phyloP scores from a whole-genome alignment of 139 green algal species.

The Closterium sp. region DNA sequence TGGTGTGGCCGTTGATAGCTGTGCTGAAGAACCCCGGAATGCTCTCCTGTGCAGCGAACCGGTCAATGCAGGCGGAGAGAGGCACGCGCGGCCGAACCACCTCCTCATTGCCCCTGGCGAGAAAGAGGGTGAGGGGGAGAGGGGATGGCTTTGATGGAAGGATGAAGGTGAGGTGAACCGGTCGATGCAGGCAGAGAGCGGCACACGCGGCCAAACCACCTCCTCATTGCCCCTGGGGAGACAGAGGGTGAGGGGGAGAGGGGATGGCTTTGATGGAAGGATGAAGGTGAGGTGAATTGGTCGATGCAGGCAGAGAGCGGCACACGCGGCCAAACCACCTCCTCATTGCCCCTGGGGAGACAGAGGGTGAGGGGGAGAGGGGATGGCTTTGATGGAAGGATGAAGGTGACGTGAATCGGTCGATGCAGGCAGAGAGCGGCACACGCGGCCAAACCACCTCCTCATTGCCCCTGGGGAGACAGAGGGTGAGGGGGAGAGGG shows the following conservation, averaged over 20 bases:
- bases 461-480: not conserved
- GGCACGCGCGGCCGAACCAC: slow-evolving; percentile 73
- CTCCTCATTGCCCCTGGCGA: slow-evolving; percentile 7
- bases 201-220: slow-evolving; percentile 70
- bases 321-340: no score
- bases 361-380: no score
- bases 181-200: slow-evolving; percentile 82
- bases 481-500: not conserved
- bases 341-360: no score
- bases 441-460: slow-evolving; percentile 68
- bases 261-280: no score
- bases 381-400: no score
- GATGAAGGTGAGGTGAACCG: slow-evolving; percentile 46
- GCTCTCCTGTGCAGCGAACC: slow-evolving; percentile 62
- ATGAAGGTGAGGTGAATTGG: not conserved
- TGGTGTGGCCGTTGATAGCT: slow-evolving; percentile 49
- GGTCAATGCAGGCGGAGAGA: slow-evolving; percentile 79
- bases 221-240: slow-evolving; percentile 7
- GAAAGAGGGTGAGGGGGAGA: not conserved
- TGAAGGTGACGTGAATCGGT: no score
- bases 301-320: no score
- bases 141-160: no score
- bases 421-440: slow-evolving; percentile 83
- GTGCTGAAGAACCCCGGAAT: slow-evolving; percentile 82
- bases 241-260: not conserved